phyloP scores from a whole-genome alignment of 768 basidiomycete genomes.

The Mrakia gelida region DNA sequence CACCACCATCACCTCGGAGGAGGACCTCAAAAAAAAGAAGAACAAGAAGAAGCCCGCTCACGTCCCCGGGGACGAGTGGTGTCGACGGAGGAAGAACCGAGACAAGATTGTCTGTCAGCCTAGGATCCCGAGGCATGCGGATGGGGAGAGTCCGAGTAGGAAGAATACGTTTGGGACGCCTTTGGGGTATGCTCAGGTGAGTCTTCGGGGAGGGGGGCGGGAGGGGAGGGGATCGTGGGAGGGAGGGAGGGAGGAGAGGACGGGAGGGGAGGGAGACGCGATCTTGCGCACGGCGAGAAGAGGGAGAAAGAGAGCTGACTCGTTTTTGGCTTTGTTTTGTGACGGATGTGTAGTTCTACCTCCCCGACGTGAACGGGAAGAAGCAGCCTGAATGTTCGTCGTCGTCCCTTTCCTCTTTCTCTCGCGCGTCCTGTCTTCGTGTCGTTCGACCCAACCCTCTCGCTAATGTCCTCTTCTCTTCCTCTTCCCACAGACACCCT shows the following conservation, averaged over 20 bases:
- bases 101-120: constrained; percentile 44
- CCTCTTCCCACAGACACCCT: constrained; percentile 32
- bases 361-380: constrained; percentile 57
- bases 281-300: neutral
- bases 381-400: constrained; percentile 54
- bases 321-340: constrained; percentile 9
- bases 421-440: neutral
- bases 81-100: constrained; percentile 41
- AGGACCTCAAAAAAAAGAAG: constrained; percentile 43
- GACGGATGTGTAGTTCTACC: constrained; percentile 54
- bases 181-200: constrained; percentile 79
- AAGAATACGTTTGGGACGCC: constrained; percentile 66
- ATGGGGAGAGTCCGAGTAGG: constrained; percentile 62
- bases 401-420: constrained; percentile 37
- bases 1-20: neutral
- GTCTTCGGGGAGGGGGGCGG: no score
- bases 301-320: no score
- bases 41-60: constrained; percentile 55
- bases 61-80: constrained; percentile 53
- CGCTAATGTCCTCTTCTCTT: neutral
- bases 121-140: constrained; percentile 52
- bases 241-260: no score
- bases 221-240: neutral
- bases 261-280: no score
- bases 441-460: neutral